These are phyloP conservation scores for Mycena belliarum DNA, from an alignment of 768 basidiomycete species.

Conservation along the genomic window DNA sequence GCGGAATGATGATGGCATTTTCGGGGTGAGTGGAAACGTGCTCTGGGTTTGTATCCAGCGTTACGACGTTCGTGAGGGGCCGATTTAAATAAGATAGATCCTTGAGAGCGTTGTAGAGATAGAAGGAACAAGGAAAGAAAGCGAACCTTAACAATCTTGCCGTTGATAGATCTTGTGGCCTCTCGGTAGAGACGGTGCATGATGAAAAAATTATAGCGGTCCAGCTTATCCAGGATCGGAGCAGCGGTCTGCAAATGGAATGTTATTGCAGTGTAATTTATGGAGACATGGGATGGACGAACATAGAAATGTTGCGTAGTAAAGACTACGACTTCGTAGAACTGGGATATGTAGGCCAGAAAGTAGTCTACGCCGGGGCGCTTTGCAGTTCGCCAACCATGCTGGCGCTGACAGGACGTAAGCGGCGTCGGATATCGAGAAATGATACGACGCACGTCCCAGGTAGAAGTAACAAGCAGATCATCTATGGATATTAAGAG, in stretches of 20 bases:
- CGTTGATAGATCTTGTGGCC: slow-evolving; percentile 80
- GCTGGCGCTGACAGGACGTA: slow-evolving; percentile 60
- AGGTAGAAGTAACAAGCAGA: slow-evolving; percentile 85
- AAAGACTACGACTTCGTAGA: slow-evolving; percentile 97
- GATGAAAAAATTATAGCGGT: slow-evolving; percentile 89
- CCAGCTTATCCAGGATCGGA: slow-evolving; percentile 90
- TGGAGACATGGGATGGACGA: slow-evolving; percentile 31
- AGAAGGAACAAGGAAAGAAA: background rate
- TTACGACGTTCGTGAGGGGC: slow-evolving; percentile 84
- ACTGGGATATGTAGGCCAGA: slow-evolving; percentile 94
- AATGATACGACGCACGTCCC: slow-evolving; percentile 75
- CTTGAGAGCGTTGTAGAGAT: slow-evolving; percentile 33
- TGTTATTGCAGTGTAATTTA: background rate
- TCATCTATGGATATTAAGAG: slow-evolving; percentile 91
- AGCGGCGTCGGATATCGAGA: background rate
- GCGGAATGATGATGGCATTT: slow-evolving; percentile 80
- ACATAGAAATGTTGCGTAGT: slow-evolving; percentile 90
- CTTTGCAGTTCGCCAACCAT: slow-evolving; percentile 97
- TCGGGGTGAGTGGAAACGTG: slow-evolving; percentile 82
- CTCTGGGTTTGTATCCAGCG: slow-evolving; percentile 83
- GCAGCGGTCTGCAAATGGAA: slow-evolving; percentile 67
- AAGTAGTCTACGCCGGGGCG: slow-evolving; percentile 98
- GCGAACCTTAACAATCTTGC: slow-evolving; percentile 79
- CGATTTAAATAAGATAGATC: slow-evolving; percentile 95
- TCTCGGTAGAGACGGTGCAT: slow-evolving; percentile 92